phyloP scores from a whole-genome alignment of 108 stramenopile species.

The Cyclotella cryptica region DNA sequence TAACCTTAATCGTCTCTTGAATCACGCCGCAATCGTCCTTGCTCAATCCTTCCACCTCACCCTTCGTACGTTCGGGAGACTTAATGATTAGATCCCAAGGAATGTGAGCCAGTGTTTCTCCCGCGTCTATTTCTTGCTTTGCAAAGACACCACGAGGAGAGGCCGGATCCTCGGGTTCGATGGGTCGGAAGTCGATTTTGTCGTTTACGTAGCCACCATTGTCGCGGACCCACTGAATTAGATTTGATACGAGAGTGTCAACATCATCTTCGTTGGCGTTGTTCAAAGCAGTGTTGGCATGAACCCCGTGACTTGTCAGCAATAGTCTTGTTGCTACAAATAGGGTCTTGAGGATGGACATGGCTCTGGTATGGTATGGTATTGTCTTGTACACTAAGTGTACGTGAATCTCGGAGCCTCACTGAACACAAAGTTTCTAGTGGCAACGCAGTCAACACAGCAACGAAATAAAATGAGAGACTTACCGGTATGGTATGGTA shows the following conservation, averaged over 20 bases:
- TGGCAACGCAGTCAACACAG: too few relatives aligned
- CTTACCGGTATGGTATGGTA: too few relatives aligned
- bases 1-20: slow-evolving; percentile 42
- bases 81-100: slow-evolving; percentile 51
- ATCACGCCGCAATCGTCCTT: slow-evolving; percentile 34
- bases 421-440: too few relatives aligned
- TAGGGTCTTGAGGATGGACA: background rate
- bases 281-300: background rate
- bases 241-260: background rate
- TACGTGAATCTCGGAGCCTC: too few relatives aligned
- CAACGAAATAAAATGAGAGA: too few relatives aligned
- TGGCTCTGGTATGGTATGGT: background rate
- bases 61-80: background rate
- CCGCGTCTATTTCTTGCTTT: slow-evolving; percentile 38
- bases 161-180: slow-evolving; percentile 24
- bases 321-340: background rate
- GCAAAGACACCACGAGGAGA: slow-evolving; percentile 59
- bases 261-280: background rate
- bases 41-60: slow-evolving; percentile 25
- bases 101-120: slow-evolving; percentile 40
- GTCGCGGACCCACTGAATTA: slow-evolving; percentile 11
- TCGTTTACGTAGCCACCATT: slow-evolving; percentile 33
- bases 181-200: slow-evolving; percentile 33
- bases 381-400: too few relatives aligned
- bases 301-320: background rate